Evolutionary conservation across 805 yeast genomes (phyloP), one percentile per base, ranked within the genome.

Genomic region (Candida berthetii): DNA sequence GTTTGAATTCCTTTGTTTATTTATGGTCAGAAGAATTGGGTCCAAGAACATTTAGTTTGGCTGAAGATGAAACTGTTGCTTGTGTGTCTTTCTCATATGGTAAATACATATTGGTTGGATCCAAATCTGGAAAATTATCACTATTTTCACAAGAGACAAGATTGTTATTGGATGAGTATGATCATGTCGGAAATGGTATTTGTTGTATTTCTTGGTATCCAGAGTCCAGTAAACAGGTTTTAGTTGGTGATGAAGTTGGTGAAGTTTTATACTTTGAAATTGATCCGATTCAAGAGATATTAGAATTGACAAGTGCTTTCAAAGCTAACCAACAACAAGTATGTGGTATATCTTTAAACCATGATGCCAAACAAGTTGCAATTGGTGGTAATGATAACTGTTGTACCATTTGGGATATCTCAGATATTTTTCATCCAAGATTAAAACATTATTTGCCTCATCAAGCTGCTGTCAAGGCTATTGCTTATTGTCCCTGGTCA

Each of bases 401-500:
- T 15, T 85, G 91, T 44, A 71, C 85, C 1, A 65, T 90, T 2
- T 89, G 96, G 96, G 78, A 84, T 48, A 71, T 85, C 17, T 40
- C 64, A 2, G 55, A 68, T 40, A 43, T 62, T 4, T 35, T 46
- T 4, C 41, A 55, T 0, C 84, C 91, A 9, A 52, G 41, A 18
- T 50, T 75, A 37, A 60, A 64, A 45, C 77, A 70, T 54, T 56
- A 61, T 9, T 64, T 89, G 39, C 76, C 71, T 1, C 97, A 90
- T 53, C 64, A 68, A 3, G 95, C 96, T 1, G 97, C 97, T 0
- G 90, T 90, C 0, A 89, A 89, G 52, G 97, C 96, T 0, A 66
- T 90, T 36, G 84, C 91, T 3, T 90, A 77, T 52, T 90, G 96
- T 56, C 97, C 97, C 0, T 89, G 96, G 96, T 72, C 87, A 16